These are phyloP conservation scores for Carex sylvatica DNA, from an alignment of 202 grass and related monocot species.

Conservation along the genomic window DNA sequence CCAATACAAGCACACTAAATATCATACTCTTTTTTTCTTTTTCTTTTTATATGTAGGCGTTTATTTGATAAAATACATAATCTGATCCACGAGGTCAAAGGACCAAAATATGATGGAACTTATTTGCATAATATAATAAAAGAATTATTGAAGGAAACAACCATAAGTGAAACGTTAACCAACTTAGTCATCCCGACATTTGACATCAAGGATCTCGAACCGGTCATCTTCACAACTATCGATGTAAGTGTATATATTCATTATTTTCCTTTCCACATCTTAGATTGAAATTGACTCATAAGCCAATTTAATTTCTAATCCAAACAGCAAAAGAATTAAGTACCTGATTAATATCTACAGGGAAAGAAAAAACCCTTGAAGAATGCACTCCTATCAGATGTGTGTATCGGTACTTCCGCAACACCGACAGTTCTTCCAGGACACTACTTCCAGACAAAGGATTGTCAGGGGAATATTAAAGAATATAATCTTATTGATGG, in stretches of 20 bases:
- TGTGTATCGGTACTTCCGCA: conserved; percentile 50
- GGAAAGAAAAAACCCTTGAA: conserved; percentile 33
- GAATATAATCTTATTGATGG: conserved; percentile 44
- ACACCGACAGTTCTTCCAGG: conserved; percentile 46
- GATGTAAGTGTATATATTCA: conserved; percentile 19
- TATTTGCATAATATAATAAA: conserved; percentile 34
- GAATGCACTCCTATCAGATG: conserved; percentile 43
- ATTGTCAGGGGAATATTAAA: conserved; percentile 19
- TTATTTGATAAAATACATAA: background rate
- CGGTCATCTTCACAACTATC: conserved; percentile 49
- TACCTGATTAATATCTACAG: conserved; percentile 1
- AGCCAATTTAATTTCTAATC: background rate
- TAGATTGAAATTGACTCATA: background rate
- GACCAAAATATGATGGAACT: conserved; percentile 51
- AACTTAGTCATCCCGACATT: conserved; percentile 52
- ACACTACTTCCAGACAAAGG: conserved; percentile 46
- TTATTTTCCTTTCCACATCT: background rate
- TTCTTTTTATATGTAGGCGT: background rate
- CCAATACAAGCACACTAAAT: background rate
- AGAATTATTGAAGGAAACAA: conserved; percentile 27
- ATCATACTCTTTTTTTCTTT: background rate
- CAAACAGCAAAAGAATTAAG: background rate
- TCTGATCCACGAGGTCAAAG: conserved; percentile 6
- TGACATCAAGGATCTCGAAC: conserved; percentile 41
- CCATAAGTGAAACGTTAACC: conserved; percentile 34